phyloP scores from a whole-genome alignment of 2,329 filamentous ascomycete genomes.

The Fusarium nurragi region DNA sequence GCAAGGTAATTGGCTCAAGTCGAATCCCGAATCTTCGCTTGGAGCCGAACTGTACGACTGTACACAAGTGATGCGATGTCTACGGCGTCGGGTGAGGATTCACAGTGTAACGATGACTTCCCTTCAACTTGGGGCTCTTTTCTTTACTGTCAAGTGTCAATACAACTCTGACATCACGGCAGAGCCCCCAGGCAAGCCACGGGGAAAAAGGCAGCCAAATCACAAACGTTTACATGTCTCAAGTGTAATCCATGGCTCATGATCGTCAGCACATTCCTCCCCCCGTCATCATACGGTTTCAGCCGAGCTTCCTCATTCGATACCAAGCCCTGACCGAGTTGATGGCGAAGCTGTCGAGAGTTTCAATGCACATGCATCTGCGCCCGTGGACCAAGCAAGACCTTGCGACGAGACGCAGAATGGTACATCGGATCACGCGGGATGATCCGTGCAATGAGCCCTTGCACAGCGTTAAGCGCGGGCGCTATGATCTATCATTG shows the following conservation, averaged over 20 bases:
- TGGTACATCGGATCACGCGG: too few species aligned
- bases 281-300: slow-evolving; percentile 6
- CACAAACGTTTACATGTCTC: not conserved
- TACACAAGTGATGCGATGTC: not conserved
- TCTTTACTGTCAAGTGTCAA: not conserved
- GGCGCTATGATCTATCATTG: too few species aligned
- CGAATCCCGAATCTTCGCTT: not conserved
- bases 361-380: too few species aligned
- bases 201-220: not conserved
- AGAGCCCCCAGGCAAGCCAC: too few species aligned
- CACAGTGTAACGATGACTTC: not conserved
- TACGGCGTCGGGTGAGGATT: not conserved
- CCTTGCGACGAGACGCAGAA: too few species aligned
- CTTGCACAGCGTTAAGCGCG: too few species aligned
- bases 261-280: not conserved
- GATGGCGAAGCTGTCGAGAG: not conserved
- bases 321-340: not conserved
- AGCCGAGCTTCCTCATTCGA: not conserved
- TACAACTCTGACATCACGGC: not conserved
- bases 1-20: not conserved
- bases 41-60: not conserved
- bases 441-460: too few species aligned
- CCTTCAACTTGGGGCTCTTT: too few species aligned
- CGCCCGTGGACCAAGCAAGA: too few species aligned
- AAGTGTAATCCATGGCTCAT: not conserved